phyloP scores from a whole-genome alignment of 148 eudicot species.

The Pharnaceum exiguum region DNA sequence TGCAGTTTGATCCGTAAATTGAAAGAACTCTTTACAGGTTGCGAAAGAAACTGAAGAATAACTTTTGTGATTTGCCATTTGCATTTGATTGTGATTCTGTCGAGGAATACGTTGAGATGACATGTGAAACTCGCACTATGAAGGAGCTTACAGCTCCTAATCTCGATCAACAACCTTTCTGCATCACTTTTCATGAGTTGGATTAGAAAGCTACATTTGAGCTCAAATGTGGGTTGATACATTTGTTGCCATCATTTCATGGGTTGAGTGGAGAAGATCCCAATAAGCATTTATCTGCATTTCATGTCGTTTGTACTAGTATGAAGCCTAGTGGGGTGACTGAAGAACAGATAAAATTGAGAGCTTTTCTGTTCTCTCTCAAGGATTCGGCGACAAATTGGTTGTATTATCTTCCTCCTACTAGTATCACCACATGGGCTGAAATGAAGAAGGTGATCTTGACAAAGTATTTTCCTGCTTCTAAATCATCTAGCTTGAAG shows the following conservation, averaged over 20 bases:
- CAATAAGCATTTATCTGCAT: not conserved
- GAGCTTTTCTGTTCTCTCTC: constrained; percentile 8
- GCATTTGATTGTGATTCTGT: too few species aligned
- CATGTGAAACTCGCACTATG: too few species aligned
- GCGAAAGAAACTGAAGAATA: too few species aligned
- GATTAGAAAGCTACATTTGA: not conserved
- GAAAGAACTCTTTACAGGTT: too few species aligned
- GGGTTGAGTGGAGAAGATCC: not conserved
- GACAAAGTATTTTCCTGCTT: not conserved
- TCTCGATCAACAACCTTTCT: not conserved
- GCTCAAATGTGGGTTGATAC: not conserved
- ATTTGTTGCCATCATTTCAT: not conserved
- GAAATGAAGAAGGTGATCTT: not conserved
- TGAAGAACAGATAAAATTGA: constrained; percentile 8
- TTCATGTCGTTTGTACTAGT: not conserved
- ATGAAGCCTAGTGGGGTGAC: not conserved
- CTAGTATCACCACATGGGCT: not conserved
- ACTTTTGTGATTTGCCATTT: too few species aligned
- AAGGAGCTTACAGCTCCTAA: constrained; percentile 3
- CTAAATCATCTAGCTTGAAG: not conserved
- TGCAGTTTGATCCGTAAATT: too few species aligned
- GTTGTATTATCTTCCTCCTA: constrained; percentile 6
- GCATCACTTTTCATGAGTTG: not conserved
- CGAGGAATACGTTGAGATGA: too few species aligned
- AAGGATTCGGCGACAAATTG: constrained; percentile 12